A percentile compares a stretch with the other conserved stretches of the same genome.
These are phyloP conservation scores for Triadica sebifera DNA, from an alignment of 345 rosid species.

Conservation along the genomic window DNA sequence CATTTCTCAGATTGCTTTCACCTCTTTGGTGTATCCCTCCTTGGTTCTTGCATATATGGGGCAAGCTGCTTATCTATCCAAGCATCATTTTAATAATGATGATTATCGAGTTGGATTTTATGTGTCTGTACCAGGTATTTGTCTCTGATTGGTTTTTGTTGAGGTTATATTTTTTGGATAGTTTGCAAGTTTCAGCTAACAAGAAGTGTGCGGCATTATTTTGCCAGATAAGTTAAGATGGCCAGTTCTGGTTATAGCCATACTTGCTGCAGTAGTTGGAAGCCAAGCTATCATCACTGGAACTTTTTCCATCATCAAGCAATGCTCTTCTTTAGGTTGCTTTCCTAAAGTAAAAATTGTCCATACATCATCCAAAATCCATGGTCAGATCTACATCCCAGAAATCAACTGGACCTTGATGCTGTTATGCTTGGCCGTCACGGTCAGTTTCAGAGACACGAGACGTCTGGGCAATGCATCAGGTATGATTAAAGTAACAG, in stretches of 20 bases:
- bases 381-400: conserved; percentile 93
- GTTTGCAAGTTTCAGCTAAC: conserved; percentile 20
- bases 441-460: conserved; percentile 83
- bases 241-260: conserved; percentile 90
- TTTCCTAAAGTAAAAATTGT: conserved; percentile 83
- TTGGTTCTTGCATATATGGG: conserved; percentile 94
- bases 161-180: conserved; percentile 10
- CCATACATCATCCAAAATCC: conserved; percentile 85
- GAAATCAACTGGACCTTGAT: conserved; percentile 92
- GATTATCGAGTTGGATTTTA: conserved; percentile 64
- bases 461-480: conserved; percentile 81
- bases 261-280: conserved; percentile 93
- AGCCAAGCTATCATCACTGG: conserved; percentile 94
- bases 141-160: conserved; percentile 13
- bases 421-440: conserved; percentile 82
- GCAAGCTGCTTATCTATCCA: conserved; percentile 87
- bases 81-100: conserved; percentile 46
- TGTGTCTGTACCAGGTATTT: conserved; percentile 86
- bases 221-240: conserved; percentile 67
- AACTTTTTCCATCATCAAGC: conserved; percentile 88
- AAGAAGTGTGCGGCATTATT: neutral
- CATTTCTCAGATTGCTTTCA: conserved; percentile 76
- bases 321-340: conserved; percentile 81
- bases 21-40: conserved; percentile 83
- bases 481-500: conserved; percentile 40